These are phyloP conservation scores for Aplosporella prunicola DNA, from an alignment of 2,329 filamentous ascomycete species.

Conservation along the genomic window DNA sequence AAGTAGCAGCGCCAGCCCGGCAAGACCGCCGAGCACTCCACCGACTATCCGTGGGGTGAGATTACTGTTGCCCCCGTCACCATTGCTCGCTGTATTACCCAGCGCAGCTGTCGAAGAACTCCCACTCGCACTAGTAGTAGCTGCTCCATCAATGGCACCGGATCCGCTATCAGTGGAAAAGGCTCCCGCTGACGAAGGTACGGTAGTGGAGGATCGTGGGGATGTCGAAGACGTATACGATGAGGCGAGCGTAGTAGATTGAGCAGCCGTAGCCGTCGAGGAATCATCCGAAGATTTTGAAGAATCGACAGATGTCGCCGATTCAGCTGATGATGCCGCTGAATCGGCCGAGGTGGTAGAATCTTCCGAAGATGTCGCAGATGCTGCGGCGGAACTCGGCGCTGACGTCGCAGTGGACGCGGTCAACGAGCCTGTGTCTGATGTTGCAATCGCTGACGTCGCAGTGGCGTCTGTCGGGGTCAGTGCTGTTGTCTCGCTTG, in stretches of 20 bases:
- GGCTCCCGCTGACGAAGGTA: slow-evolving; percentile 10
- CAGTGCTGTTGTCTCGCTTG: neutral
- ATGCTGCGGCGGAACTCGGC: neutral
- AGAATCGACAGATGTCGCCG: no score
- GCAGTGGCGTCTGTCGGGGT: neutral
- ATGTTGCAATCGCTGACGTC: neutral
- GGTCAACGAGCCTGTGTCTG: neutral
- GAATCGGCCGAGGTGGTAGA: neutral
- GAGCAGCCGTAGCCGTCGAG: no score
- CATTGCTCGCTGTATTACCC: slow-evolving; percentile 8
- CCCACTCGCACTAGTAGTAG: slow-evolving; percentile 13
- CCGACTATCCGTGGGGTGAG: slow-evolving; percentile 49
- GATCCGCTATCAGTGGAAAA: slow-evolving; percentile 13
- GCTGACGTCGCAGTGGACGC: neutral
- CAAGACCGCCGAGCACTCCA: slow-evolving; percentile 53
- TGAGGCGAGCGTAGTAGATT: no score
- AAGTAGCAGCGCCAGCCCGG: slow-evolving; percentile 45
- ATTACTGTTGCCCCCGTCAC: slow-evolving; percentile 20
- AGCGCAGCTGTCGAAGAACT: slow-evolving; percentile 9
- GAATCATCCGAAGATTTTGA: no score
- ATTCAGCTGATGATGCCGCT: neutral
- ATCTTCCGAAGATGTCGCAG: neutral
- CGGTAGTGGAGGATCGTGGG: slow-evolving; percentile 7
- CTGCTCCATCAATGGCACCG: slow-evolving; percentile 12
- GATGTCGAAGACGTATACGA: slow-evolving; percentile 8